phyloP scores from a whole-genome alignment of 2,329 filamentous ascomycete species.

The Aspergillus sclerotialis region DNA sequence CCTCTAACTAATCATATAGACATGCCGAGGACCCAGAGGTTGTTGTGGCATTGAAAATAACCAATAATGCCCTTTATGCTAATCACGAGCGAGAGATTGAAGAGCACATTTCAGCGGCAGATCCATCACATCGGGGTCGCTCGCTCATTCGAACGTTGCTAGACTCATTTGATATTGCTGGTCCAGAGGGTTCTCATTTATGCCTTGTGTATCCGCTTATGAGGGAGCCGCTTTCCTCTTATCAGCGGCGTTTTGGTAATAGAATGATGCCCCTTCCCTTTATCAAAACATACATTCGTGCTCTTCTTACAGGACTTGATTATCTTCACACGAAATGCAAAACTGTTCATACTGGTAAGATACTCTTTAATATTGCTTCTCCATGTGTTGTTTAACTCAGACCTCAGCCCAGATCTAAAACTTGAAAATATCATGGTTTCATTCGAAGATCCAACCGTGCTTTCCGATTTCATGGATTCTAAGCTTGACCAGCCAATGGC shows the following conservation, averaged over 20 bases:
- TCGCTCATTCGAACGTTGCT: conserved; percentile 26
- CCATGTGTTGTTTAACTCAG: conserved; percentile 9
- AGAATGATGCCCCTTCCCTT: conserved; percentile 26
- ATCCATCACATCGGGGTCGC: conserved; percentile 27
- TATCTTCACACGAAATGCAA: conserved; percentile 38
- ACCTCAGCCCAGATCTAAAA: conserved; percentile 32
- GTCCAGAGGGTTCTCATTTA: conserved; percentile 23
- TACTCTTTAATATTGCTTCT: conserved; percentile 7
- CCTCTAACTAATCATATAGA: conserved; percentile 19
- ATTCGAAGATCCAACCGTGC: conserved; percentile 23
- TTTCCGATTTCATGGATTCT: conserved; percentile 25
- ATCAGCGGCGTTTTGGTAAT: conserved; percentile 23
- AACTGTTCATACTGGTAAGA: conserved; percentile 36
- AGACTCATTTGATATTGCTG: conserved; percentile 27
- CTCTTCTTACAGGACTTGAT: conserved; percentile 35
- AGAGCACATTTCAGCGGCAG: conserved; percentile 23
- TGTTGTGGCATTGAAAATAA: conserved; percentile 22
- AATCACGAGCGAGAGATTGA: conserved; percentile 25
- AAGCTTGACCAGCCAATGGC: conserved; percentile 25
- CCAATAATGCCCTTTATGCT: conserved; percentile 17
- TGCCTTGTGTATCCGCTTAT: conserved; percentile 35
- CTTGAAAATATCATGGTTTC: conserved; percentile 38
- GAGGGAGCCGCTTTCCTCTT: conserved; percentile 32
- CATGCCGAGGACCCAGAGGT: conserved; percentile 18
- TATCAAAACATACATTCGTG: conserved; percentile 29